Conservation (phyloP, 306 rosid species). For the Cucurbita moschata region DNA sequence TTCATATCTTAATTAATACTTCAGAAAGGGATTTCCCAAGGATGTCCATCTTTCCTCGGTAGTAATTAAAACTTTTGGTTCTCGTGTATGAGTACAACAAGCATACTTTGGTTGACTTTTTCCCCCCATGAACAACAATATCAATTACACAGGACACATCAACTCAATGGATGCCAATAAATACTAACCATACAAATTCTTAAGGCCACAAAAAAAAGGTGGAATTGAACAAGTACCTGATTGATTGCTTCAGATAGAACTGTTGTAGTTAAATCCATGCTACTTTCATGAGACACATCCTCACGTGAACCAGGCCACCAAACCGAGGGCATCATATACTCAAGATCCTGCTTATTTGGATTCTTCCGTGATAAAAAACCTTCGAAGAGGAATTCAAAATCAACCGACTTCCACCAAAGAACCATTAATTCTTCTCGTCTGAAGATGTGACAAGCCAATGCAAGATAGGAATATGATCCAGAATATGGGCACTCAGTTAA, state of each 20-base stretch:
- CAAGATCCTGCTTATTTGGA: conserved; percentile 89
- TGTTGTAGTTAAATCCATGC: conserved; percentile 71
- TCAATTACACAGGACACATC: not conserved
- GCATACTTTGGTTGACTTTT: not conserved
- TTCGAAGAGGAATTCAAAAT: conserved; percentile 78
- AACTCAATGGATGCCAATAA: not conserved
- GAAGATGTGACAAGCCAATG: conserved; percentile 62
- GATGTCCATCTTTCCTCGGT: not conserved
- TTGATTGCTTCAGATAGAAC: conserved; percentile 73
- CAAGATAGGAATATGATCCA: conserved; percentile 87
- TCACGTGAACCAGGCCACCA: conserved; percentile 96
- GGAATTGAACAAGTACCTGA: conserved; percentile 38
- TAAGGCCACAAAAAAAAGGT: not conserved
- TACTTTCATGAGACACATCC: conserved; percentile 54
- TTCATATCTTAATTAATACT: not conserved
- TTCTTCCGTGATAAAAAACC: conserved; percentile 76
- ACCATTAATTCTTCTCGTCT: conserved; percentile 78
- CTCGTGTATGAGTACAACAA: not conserved
- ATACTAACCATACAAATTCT: not conserved
- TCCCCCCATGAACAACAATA: not conserved
- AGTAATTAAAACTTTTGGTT: not conserved
- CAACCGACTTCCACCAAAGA: conserved; percentile 88
- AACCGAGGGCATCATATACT: conserved; percentile 79
- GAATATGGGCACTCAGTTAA: conserved; percentile 71
- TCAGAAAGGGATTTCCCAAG: not conserved